Percentiles rank a stretch among this genome's conserved stretches.
phyloP scores from a whole-genome alignment of 352 stramenopile genomes.

The Phytophthora lateralis region DNA sequence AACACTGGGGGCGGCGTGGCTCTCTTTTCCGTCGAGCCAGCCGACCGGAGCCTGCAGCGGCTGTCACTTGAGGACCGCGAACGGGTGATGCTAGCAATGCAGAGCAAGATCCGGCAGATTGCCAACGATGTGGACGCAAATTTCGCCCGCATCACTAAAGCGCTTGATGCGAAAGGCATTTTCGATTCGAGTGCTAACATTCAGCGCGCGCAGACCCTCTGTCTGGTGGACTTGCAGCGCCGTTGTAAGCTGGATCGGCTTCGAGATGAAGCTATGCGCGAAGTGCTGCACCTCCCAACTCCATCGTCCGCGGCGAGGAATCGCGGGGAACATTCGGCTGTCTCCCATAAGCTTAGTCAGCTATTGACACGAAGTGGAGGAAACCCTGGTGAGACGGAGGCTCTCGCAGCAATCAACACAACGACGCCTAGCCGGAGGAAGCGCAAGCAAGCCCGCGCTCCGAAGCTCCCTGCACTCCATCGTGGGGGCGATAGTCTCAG shows the following conservation, averaged over 20 bases:
- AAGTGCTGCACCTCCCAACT: conserved; percentile 42
- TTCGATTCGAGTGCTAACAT: conserved; percentile 68
- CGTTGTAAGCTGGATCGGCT: conserved; percentile 65
- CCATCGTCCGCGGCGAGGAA: not conserved
- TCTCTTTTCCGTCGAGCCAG: conserved; percentile 54
- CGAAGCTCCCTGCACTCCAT: conserved; percentile 22
- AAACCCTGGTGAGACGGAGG: conserved; percentile 1
- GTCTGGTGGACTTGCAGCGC: conserved; percentile 72
- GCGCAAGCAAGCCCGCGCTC: conserved; percentile 5
- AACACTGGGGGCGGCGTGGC: conserved; percentile 37
- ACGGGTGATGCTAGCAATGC: conserved; percentile 72
- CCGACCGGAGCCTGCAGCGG: conserved; percentile 55
- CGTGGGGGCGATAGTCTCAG: not conserved
- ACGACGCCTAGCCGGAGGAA: conserved; percentile 13
- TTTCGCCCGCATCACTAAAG: conserved; percentile 53
- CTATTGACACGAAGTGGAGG: conserved; percentile 13
- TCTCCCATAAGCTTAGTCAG: conserved; percentile 23
- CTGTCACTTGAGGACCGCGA: conserved; percentile 76
- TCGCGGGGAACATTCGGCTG: conserved; percentile 1
- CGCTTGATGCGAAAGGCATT: conserved; percentile 65
- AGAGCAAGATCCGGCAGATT: conserved; percentile 71
- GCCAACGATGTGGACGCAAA: conserved; percentile 59
- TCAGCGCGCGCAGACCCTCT: conserved; percentile 67
- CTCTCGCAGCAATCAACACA: not conserved
- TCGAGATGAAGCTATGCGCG: conserved; percentile 62